Conservation (phyloP, 176 grass and related monocot species). For the Carex cristatella region DNA sequence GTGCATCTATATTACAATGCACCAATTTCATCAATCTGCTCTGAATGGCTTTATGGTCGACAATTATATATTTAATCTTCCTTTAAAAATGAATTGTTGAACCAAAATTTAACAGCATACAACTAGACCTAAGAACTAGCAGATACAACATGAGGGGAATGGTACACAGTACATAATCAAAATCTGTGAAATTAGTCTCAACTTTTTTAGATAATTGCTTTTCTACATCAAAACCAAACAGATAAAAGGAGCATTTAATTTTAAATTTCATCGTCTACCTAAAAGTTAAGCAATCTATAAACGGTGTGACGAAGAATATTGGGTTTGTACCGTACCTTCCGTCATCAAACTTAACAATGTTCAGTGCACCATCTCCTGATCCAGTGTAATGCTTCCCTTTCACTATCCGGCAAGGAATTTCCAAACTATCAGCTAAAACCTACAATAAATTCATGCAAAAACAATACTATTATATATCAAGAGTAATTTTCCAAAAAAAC, state of each 20-base stretch:
- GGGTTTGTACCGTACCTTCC: slow-evolving; percentile 49
- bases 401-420: slow-evolving; percentile 72
- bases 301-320: not conserved
- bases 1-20: not conserved
- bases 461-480: not conserved
- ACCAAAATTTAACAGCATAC: not conserved
- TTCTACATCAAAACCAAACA: not conserved
- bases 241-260: slow-evolving; percentile 1
- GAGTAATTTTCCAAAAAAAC: not conserved
- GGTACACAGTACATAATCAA: not conserved
- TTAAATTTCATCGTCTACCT: not conserved
- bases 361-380: slow-evolving; percentile 88
- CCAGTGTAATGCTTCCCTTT: slow-evolving; percentile 96
- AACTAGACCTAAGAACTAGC: not conserved
- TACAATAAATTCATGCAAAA: slow-evolving; percentile 17
- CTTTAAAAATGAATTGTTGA: not conserved
- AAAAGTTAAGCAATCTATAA: not conserved
- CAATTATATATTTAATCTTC: slow-evolving; percentile 7
- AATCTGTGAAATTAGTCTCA: not conserved
- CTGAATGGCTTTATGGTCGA: not conserved
- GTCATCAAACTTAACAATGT: slow-evolving; percentile 78
- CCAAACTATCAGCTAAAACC: slow-evolving; percentile 90
- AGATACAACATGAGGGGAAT: not conserved
- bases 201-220: not conserved
- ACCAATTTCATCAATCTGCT: not conserved